Conservation (phyloP, 257 asterid species). For the Apocynum venetum region DNA sequence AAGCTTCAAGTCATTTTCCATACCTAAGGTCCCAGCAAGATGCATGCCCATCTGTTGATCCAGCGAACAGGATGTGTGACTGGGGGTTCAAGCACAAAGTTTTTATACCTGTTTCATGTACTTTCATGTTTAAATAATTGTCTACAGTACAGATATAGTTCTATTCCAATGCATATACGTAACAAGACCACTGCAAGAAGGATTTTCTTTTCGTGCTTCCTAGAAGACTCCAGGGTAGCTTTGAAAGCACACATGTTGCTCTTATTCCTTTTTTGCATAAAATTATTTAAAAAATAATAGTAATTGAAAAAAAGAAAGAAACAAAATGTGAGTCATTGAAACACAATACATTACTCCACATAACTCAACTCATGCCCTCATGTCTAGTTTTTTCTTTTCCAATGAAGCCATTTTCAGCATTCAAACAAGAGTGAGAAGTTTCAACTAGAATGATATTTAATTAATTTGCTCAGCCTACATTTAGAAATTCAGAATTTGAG, state of each 20-base stretch:
- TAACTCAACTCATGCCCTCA: neutral
- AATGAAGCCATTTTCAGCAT: neutral
- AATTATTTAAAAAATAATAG: too few relatives aligned
- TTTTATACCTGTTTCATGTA: slow-evolving; percentile 43
- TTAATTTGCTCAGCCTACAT: neutral
- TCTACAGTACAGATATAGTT: too few relatives aligned
- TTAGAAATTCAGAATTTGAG: neutral
- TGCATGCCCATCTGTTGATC: slow-evolving; percentile 74
- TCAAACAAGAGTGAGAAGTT: neutral
- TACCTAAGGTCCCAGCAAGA: slow-evolving; percentile 96
- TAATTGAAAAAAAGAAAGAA: too few relatives aligned
- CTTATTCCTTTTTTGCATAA: too few relatives aligned
- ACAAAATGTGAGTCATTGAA: neutral
- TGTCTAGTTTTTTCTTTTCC: neutral
- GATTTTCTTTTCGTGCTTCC: neutral
- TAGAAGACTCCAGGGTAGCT: neutral
- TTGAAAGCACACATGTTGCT: neutral
- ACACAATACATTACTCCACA: neutral
- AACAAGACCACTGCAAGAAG: neutral
- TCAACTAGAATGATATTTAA: neutral
- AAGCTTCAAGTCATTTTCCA: slow-evolving; percentile 7
- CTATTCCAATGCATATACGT: neutral
- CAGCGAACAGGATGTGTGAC: slow-evolving; percentile 64
- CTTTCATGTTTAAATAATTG: neutral
- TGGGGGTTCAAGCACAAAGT: slow-evolving; percentile 63